These are phyloP conservation scores for Phaeoacremonium minimum DNA, from an alignment of 2,329 filamentous ascomycete species.

Conservation along the genomic window DNA sequence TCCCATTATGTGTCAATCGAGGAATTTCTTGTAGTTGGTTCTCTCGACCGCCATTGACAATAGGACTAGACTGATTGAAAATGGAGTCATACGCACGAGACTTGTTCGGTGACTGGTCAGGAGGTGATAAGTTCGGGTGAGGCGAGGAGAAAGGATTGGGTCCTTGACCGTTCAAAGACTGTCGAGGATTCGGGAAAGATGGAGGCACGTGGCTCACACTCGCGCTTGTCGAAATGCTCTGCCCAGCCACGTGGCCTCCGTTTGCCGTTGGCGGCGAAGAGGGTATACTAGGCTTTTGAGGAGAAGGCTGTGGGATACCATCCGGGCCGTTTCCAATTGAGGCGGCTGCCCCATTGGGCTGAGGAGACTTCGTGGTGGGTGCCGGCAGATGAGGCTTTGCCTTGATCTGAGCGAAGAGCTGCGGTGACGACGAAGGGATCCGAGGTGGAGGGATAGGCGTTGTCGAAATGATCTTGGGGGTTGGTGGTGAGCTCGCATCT, in stretches of 20 bases:
- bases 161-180: slow-evolving; percentile 22
- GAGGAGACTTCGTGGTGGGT: not conserved
- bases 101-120: slow-evolving; percentile 33
- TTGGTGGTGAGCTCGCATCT: slow-evolving; percentile 16
- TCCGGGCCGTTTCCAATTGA: slow-evolving; percentile 5
- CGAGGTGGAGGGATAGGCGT: slow-evolving; percentile 10
- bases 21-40: slow-evolving; percentile 11
- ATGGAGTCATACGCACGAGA: slow-evolving; percentile 32
- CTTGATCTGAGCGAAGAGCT: not conserved
- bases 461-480: slow-evolving; percentile 15
- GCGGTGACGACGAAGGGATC: slow-evolving; percentile 6
- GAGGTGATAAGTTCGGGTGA: slow-evolving; percentile 35
- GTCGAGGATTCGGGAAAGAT: slow-evolving; percentile 1
- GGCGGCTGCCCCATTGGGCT: slow-evolving; percentile 1
- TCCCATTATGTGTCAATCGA: slow-evolving; percentile 1
- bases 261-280: slow-evolving; percentile 5
- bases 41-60: slow-evolving; percentile 13
- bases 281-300: slow-evolving; percentile 7
- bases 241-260: not conserved
- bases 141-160: slow-evolving; percentile 37
- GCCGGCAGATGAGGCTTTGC: not conserved
- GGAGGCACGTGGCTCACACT: slow-evolving; percentile 2
- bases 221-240: not conserved
- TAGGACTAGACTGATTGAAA: slow-evolving; percentile 25
- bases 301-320: slow-evolving; percentile 8